Conservation (phyloP, 768 basidiomycete species). For the Tylopilus subfusipes region DNA sequence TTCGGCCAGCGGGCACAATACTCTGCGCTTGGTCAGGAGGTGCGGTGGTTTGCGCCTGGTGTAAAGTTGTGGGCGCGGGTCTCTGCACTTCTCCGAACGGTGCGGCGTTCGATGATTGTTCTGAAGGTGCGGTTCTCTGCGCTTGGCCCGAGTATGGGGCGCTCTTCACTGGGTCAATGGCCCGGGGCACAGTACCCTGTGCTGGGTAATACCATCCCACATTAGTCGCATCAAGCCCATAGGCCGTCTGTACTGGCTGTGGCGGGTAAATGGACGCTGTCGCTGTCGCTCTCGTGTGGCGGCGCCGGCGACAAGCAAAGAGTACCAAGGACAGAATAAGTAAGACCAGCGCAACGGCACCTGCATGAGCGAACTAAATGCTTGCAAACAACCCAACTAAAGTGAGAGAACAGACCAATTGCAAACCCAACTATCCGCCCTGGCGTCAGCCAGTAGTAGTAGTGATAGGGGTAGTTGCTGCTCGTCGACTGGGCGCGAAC, state of each 20-base stretch:
- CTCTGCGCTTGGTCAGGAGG: background rate
- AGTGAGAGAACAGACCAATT: slow-evolving; percentile 19
- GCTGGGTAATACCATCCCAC: slow-evolving; percentile 6
- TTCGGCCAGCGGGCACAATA: background rate
- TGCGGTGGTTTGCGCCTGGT: background rate
- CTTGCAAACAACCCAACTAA: background rate
- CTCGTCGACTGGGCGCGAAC: slow-evolving; percentile 12
- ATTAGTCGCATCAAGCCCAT: background rate
- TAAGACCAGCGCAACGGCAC: slow-evolving; percentile 3
- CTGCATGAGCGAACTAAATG: background rate
- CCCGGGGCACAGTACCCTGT: background rate
- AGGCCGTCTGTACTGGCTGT: slow-evolving; percentile 1
- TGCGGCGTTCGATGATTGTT: background rate
- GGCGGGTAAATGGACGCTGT: background rate
- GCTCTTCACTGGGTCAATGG: slow-evolving; percentile 2
- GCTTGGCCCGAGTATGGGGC: background rate
- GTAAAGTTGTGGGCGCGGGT: background rate
- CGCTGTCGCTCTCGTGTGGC: background rate
- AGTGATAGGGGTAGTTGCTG: background rate
- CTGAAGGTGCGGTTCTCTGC: background rate
- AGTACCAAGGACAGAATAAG: slow-evolving; percentile 5
- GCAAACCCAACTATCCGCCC: slow-evolving; percentile 26
- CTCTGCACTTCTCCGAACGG: background rate
- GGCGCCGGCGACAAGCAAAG: slow-evolving; percentile 6
- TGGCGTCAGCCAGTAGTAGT: slow-evolving; percentile 22